phyloP scores from a whole-genome alignment of 1,139 yeast genomes.

The Tardiomyces blankii region DNA sequence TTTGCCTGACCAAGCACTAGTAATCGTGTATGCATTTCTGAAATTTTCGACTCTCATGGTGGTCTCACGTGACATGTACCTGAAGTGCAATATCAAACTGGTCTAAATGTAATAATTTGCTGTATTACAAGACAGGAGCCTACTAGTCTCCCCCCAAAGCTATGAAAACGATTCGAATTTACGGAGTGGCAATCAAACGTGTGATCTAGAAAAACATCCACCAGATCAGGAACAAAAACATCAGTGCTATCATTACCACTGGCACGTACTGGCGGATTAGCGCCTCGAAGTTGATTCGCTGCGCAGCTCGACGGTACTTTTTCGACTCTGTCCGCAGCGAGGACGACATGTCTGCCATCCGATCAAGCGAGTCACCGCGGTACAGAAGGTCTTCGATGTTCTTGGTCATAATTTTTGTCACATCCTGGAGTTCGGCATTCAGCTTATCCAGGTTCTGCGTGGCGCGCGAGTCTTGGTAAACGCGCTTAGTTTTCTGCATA shows the following conservation, averaged over 20 bases:
- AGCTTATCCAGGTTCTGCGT: constrained; percentile 78
- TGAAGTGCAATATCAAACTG: too few species aligned
- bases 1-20: too few species aligned
- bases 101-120: too few species aligned
- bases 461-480: constrained; percentile 86
- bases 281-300: constrained; percentile 82
- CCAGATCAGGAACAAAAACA: constrained; percentile 74
- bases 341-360: constrained; percentile 79
- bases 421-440: constrained; percentile 84
- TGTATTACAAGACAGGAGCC: too few species aligned
- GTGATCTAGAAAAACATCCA: constrained; percentile 27
- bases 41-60: too few species aligned
- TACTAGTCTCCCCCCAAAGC: too few species aligned
- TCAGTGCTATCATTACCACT: constrained; percentile 56
- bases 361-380: constrained; percentile 90
- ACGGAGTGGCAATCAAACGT: too few species aligned
- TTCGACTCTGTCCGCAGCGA: constrained; percentile 72
- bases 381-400: constrained; percentile 89
- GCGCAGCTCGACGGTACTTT: constrained; percentile 84
- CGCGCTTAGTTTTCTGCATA: constrained; percentile 75
- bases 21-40: too few species aligned
- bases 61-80: too few species aligned
- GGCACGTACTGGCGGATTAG: constrained; percentile 85
- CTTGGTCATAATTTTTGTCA: constrained; percentile 89
- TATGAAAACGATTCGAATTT: too few species aligned